Evolutionary conservation across 495 filamentous ascomycete species (phyloP).

Genomic region (Terfezia boudieri): DNA sequence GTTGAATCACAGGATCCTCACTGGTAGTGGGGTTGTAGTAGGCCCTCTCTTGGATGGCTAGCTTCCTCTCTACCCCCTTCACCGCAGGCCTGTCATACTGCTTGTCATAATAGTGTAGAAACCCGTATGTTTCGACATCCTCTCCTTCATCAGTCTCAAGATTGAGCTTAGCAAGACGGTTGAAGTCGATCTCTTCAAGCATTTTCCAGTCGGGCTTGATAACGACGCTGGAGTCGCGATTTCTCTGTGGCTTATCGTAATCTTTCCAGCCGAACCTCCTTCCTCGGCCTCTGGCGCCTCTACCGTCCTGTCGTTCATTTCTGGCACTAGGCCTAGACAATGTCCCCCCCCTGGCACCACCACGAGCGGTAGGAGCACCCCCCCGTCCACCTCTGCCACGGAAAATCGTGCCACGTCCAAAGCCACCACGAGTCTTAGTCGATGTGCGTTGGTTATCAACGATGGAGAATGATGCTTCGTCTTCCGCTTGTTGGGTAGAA

Average conservation of each 20-base stretch:
- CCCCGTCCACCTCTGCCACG: slow-evolving; percentile 67
- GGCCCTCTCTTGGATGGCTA: slow-evolving; percentile 71
- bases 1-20: slow-evolving; percentile 87
- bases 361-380: slow-evolving; percentile 29
- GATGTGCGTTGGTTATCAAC: slow-evolving; percentile 81
- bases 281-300: slow-evolving; percentile 33
- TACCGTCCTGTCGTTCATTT: slow-evolving; percentile 26
- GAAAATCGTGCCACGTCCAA: slow-evolving; percentile 68
- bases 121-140: slow-evolving; percentile 84
- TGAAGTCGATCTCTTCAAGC: slow-evolving; percentile 96
- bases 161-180: slow-evolving; percentile 80
- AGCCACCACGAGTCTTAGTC: slow-evolving; percentile 48
- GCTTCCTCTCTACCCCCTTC: slow-evolving; percentile 64
- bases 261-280: slow-evolving; percentile 96
- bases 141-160: slow-evolving; percentile 85
- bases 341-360: slow-evolving; percentile 35
- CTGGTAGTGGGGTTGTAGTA: slow-evolving; percentile 96
- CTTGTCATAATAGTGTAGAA: slow-evolving; percentile 93
- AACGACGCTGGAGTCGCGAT: slow-evolving; percentile 81
- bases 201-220: slow-evolving; percentile 88
- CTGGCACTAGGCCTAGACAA: slow-evolving; percentile 37
- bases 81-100: slow-evolving; percentile 79
- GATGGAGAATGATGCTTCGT: slow-evolving; percentile 93
- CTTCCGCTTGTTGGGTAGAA: slow-evolving; percentile 71
- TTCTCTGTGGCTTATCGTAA: slow-evolving; percentile 92